These are phyloP conservation scores for Hypoxylon rickii DNA, from an alignment of 495 filamentous ascomycete species.

Conservation along the genomic window DNA sequence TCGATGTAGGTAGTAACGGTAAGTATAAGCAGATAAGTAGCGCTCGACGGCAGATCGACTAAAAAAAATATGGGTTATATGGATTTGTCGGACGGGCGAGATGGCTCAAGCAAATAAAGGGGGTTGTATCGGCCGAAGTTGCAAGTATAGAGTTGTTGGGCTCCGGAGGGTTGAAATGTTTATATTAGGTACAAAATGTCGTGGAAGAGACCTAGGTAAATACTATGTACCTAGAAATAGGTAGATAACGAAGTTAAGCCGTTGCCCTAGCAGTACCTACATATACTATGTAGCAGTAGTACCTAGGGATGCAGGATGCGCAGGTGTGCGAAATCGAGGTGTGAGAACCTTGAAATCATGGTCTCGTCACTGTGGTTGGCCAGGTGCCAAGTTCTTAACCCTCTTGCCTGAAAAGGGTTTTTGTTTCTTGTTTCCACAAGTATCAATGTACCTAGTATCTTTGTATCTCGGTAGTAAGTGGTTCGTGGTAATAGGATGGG, in stretches of 20 bases:
- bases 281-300: too few relatives aligned
- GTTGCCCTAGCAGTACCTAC: too few relatives aligned
- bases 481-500: too few relatives aligned
- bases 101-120: conserved; percentile 20
- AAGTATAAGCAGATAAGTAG: conserved; percentile 6
- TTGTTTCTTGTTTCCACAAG: too few relatives aligned
- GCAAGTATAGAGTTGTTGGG: conserved; percentile 38
- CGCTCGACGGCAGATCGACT: neutral
- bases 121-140: conserved; percentile 26
- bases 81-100: neutral
- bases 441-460: too few relatives aligned
- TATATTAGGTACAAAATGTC: conserved; percentile 2
- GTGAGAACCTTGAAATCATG: conserved; percentile 27
- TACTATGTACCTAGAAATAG: too few relatives aligned
- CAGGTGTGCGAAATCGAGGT: too few relatives aligned
- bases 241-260: conserved; percentile 31
- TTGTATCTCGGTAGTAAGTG: too few relatives aligned
- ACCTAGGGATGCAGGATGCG: too few relatives aligned
- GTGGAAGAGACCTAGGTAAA: too few relatives aligned
- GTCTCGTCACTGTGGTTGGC: conserved; percentile 11
- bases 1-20: neutral
- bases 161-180: conserved; percentile 27
- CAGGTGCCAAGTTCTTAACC: conserved; percentile 3
- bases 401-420: conserved; percentile 1
- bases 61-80: neutral